Evolutionary conservation across 2,329 filamentous ascomycete genomes (phyloP).

Genomic region (Lachnum nothofagi): DNA sequence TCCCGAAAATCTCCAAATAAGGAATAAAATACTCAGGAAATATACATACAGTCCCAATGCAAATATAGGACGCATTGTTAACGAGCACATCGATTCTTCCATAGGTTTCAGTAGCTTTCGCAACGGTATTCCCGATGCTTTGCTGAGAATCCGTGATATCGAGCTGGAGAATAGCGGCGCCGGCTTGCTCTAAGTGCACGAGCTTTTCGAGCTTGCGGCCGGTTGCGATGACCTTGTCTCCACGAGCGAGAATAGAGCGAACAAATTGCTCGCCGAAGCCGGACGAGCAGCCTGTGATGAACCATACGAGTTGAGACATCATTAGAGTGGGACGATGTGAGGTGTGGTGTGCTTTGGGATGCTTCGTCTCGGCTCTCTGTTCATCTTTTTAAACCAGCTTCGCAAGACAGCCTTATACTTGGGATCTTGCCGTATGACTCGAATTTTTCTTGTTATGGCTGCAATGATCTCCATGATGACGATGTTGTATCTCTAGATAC

Average conservation of each 20-base stretch:
- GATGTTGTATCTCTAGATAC: no score
- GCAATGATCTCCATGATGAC: no score
- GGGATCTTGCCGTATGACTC: no score
- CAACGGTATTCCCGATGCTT: slow-evolving; percentile 35
- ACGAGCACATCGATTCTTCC: slow-evolving; percentile 34
- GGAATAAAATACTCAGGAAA: no score
- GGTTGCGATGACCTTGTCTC: slow-evolving; percentile 46
- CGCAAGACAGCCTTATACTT: no score
- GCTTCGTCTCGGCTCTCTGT: no score
- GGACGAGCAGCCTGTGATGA: slow-evolving; percentile 19
- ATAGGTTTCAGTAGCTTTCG: slow-evolving; percentile 28
- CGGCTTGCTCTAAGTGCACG: slow-evolving; percentile 36
- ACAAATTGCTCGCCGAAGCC: slow-evolving; percentile 18
- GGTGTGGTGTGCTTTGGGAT: no score
- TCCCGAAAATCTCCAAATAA: no score
- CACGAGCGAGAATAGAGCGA: slow-evolving; percentile 36
- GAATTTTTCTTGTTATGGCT: no score
- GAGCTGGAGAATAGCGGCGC: slow-evolving; percentile 39
- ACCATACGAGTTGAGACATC: slow-evolving; percentile 17
- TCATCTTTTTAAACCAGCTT: no score
- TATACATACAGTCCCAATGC: slow-evolving; percentile 17
- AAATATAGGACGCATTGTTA: slow-evolving; percentile 34
- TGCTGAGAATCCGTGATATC: slow-evolving; percentile 42
- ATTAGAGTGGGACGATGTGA: no score
- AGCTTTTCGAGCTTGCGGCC: slow-evolving; percentile 35